phyloP scores from a whole-genome alignment of 202 grass and related monocot species.

The Musa balbisiana region DNA sequence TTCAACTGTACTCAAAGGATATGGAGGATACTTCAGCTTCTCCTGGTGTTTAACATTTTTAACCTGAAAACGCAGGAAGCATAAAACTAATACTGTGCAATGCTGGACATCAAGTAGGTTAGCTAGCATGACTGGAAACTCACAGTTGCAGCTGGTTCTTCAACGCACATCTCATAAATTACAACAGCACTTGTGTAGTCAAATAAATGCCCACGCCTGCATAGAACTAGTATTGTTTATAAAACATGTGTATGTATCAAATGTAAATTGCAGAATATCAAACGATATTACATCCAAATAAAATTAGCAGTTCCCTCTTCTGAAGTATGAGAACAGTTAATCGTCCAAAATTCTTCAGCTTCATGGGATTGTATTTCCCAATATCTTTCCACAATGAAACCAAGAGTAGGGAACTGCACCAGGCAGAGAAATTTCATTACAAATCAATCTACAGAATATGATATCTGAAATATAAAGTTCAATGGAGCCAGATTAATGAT shows the following conservation, averaged over 20 bases:
- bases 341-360: constrained; percentile 92
- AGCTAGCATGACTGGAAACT: constrained; percentile 12
- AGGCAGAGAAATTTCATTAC: not conserved
- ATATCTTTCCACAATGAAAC: constrained; percentile 92
- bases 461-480: not conserved
- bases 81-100: constrained; percentile 4
- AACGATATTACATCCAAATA: constrained; percentile 68
- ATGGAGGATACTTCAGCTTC: constrained; percentile 91
- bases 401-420: constrained; percentile 83
- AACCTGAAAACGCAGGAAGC: constrained; percentile 42
- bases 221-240: constrained; percentile 24
- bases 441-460: not conserved
- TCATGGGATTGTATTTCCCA: constrained; percentile 98
- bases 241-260: constrained; percentile 19
- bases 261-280: not conserved
- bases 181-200: constrained; percentile 69
- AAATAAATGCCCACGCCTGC: constrained; percentile 83
- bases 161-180: constrained; percentile 87
- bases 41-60: constrained; percentile 82
- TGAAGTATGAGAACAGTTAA: constrained; percentile 94
- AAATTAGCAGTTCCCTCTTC: constrained; percentile 81
- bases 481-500: not conserved
- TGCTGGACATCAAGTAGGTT: constrained; percentile 7
- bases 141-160: constrained; percentile 93
- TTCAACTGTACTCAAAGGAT: constrained; percentile 88